These are phyloP conservation scores for Cadophora malorum DNA, from an alignment of 2,329 filamentous ascomycete species.

Conservation along the genomic window DNA sequence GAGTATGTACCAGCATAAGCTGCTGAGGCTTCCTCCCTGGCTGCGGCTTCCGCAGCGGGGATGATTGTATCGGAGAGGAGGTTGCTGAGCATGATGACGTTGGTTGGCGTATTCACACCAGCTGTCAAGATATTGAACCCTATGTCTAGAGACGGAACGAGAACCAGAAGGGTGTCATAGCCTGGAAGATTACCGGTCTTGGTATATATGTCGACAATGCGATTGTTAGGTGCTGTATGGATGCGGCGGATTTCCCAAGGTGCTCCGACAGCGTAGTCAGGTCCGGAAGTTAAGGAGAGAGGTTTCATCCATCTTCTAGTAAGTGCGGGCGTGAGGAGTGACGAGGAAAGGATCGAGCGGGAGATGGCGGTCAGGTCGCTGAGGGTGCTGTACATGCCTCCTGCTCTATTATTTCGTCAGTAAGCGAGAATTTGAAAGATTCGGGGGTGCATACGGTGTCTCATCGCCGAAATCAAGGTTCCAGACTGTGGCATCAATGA, in stretches of 20 bases:
- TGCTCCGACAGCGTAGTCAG: constrained; percentile 35
- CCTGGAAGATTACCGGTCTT: constrained; percentile 40
- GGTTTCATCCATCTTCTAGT: constrained; percentile 43
- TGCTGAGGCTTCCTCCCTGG: constrained; percentile 41
- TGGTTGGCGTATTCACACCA: constrained; percentile 32
- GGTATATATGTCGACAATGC: constrained; percentile 48
- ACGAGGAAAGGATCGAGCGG: constrained; percentile 44
- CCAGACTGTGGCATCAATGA: constrained; percentile 27
- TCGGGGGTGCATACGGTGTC: constrained; percentile 23
- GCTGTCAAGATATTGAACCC: constrained; percentile 46
- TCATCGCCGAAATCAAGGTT: constrained; percentile 28
- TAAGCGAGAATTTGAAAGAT: background rate
- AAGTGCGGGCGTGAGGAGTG: constrained; percentile 31
- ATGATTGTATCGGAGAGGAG: constrained; percentile 43
- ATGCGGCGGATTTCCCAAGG: constrained; percentile 46
- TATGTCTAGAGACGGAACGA: background rate
- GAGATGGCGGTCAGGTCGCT: constrained; percentile 41
- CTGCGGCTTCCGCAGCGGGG: constrained; percentile 45
- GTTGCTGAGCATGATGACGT: constrained; percentile 38
- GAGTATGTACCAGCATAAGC: constrained; percentile 41
- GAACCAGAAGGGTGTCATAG: background rate
- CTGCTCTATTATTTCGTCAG: constrained; percentile 46
- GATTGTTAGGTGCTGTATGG: constrained; percentile 31
- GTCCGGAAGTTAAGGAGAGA: constrained; percentile 33
- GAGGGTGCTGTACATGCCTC: constrained; percentile 49